Base-by-base conservation (phyloP, 2,329 filamentous ascomycete species). In the Endocalyx cinctus region DNA sequence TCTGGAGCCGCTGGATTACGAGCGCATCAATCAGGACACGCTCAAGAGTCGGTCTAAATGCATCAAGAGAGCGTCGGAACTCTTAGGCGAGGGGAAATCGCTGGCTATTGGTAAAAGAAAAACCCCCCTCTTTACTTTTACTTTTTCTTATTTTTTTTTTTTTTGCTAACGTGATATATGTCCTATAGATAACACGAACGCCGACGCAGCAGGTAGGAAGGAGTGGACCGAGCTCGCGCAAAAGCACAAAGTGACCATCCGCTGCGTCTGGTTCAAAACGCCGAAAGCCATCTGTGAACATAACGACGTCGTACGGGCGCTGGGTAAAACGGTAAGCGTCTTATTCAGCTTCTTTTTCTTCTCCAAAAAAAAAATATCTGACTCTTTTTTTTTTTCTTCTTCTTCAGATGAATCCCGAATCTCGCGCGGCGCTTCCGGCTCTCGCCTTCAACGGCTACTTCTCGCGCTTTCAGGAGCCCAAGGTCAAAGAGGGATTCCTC, bases 121-220 rank as follows among this genome's bases (percentile, higher is more conserved):
- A 17, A n/a, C n/a, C n/a, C n/a, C n/a, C n/a, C n/a, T n/a, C n/a
- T n/a, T n/a, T n/a, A n/a, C 42, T 13, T 35, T 14, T 30, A 13
- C 6, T 11, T 18, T 5, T 14, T 25, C 14, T 5, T 6, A 25
- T 2, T 5, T 32, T 39, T 25, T 27, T 34, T 34, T 29, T 34
- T 17, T 14, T 16, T 16, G n/a, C n/a, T n/a, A n/a, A n/a, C n/a
- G n/a, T n/a, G n/a, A n/a, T n/a, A n/a, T n/a, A n/a, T n/a, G n/a
- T n/a, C n/a, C n/a, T n/a, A 5, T 5, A 92, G 92, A 98, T 60
- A 97, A 95, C 58, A 97, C 92, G n/a, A 98, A 98, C 56, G 78
- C 89, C 18, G 84, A 94, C 61, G 58, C 70, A 10, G 82, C 86
- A 33, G 87, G 82, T 16, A 75, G 92, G 44, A 72, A 74, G n/a